phyloP scores from a whole-genome alignment of 163 green algal species.

The Scenedesmus sp. region DNA sequence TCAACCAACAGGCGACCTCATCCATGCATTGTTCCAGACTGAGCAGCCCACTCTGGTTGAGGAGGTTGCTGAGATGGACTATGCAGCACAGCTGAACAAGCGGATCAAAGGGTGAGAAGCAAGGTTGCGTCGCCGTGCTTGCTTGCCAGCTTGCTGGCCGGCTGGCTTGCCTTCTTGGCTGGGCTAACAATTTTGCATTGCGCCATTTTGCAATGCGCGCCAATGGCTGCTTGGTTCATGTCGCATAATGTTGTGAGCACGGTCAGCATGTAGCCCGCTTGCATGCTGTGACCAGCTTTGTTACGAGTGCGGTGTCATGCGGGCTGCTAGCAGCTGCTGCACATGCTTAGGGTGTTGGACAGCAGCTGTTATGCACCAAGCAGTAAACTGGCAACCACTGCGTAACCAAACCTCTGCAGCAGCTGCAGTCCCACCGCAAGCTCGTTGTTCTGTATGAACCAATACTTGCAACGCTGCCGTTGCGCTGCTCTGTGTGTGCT shows the following conservation, averaged over 20 bases:
- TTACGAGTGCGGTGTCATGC: too few relatives aligned
- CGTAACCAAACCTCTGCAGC: neutral
- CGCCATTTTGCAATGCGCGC: too few relatives aligned
- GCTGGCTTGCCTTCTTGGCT: neutral
- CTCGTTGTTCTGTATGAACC: neutral
- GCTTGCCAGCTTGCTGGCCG: neutral
- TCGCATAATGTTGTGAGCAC: too few relatives aligned
- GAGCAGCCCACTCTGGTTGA: neutral
- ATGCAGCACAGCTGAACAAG: neutral
- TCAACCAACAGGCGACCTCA: conserved; percentile 7
- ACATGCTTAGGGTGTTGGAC: neutral
- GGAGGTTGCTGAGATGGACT: neutral
- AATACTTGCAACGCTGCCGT: neutral
- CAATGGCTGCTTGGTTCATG: too few relatives aligned
- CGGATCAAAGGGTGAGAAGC: conserved; percentile 27
- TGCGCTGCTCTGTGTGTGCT: neutral
- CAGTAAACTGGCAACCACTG: neutral
- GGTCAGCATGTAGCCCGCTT: neutral
- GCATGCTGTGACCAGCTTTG: neutral
- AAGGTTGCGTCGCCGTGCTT: neutral
- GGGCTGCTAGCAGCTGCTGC: neutral
- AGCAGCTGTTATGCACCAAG: neutral
- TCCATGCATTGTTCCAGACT: conserved; percentile 10
- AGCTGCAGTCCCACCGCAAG: neutral
- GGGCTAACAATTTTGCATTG: too few relatives aligned